Evolutionary conservation across 116 monocot genomes (phyloP), one percentile per base, ranked within the genome.

Genomic region (Posidonia oceanica): DNA sequence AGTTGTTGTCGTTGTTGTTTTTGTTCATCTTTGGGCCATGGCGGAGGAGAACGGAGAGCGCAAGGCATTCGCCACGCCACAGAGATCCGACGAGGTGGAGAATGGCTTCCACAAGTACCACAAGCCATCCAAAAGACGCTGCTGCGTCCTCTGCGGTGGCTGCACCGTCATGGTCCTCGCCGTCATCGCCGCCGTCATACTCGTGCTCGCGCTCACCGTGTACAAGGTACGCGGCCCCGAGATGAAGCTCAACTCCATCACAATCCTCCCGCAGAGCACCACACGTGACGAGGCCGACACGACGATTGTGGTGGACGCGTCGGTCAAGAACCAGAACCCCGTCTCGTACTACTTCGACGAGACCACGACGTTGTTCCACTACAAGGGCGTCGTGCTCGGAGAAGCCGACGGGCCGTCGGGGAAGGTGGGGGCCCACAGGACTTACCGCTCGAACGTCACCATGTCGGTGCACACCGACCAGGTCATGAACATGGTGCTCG

Each of bases 161-260:
- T 17, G 4, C 7, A 14, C 56, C 1, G 58, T 64, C 4, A 59
- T 56, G 13, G 38, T 55, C 37, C 21, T 72, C 15, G 17, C 22
- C 36, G 36, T 61, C 4, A 37, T 66, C 61, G 71, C 51, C 16
- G 48, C 72, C 2, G 54, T 59, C 23, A 39, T 66, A 4, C 66
- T 71, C 10, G 14, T 72, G 23, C 57, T 68, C 21, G 72, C 66
- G n/a, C 14, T 77, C 51, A 72, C 72, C 21, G 57, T 77, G 3
- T 72, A 72, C 67, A 77, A 67, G 37, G 67, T 71, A 13, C 22
- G 67, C 7, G 66, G 65, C 15, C 77, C 77, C 10, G 5, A 54
- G 55, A 71, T 77, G 77, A 71, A 14, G 53, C 14, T 77, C 40
- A 66, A 77, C 62, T 64, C 71, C 77, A 71, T 77, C 59, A 61